phyloP scores from a whole-genome alignment of 2,329 filamentous ascomycete species.

The Botryotinia calthae region DNA sequence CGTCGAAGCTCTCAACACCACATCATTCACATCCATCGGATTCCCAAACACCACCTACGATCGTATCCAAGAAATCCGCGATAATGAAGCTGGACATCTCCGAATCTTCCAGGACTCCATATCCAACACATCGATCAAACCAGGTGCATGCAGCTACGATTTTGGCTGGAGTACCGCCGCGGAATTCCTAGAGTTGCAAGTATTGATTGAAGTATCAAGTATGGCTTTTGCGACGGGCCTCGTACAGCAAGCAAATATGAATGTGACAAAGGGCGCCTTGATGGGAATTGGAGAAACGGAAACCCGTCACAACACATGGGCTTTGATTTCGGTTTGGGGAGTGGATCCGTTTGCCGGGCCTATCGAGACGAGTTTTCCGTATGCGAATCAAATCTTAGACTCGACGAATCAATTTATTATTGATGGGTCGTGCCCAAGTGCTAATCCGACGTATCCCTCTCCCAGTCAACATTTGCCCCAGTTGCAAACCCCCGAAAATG shows the following conservation, averaged over 20 bases:
- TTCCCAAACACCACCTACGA: conserved; percentile 44
- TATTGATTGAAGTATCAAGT: conserved; percentile 41
- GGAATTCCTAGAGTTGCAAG: conserved; percentile 38
- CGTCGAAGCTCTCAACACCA: conserved; percentile 43
- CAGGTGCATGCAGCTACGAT: conserved; percentile 40
- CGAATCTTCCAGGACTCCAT: conserved; percentile 47
- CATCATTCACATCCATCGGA: conserved; percentile 39
- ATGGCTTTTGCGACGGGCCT: conserved; percentile 44
- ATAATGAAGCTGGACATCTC: conserved; percentile 48
- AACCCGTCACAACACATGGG: conserved; percentile 44
- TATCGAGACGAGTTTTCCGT: conserved; percentile 44
- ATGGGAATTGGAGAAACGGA: conserved; percentile 42
- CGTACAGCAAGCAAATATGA: conserved; percentile 39
- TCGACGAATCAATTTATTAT: conserved; percentile 40
- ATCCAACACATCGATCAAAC: conserved; percentile 44
- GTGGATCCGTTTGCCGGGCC: conserved; percentile 44
- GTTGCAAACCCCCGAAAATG: conserved; percentile 34
- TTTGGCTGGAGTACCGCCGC: conserved; percentile 32
- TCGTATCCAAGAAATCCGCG: conserved; percentile 43
- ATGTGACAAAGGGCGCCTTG: conserved; percentile 41
- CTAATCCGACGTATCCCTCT: conserved; percentile 42
- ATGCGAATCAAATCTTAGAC: conserved; percentile 45
- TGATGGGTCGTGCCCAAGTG: conserved; percentile 39
- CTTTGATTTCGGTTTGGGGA: conserved; percentile 44
- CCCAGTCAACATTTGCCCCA: conserved; percentile 41